These are phyloP conservation scores for Begonia fuchsioides DNA, from an alignment of 306 rosid species.

Conservation along the genomic window DNA sequence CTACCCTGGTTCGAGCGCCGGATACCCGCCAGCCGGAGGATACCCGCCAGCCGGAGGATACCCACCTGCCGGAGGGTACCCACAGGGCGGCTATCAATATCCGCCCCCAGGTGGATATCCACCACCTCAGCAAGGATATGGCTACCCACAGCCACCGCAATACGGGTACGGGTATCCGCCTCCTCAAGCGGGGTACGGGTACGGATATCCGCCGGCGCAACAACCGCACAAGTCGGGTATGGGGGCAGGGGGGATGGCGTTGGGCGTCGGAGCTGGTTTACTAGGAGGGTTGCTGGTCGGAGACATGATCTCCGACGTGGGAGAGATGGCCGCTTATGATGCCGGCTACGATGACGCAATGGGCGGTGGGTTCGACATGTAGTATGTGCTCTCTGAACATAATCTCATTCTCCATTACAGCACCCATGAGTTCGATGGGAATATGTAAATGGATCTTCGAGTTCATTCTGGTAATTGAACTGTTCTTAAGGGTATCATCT, in stretches of 20 bases:
- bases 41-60: neutral
- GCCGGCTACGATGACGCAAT: constrained; percentile 1
- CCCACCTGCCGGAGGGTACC: neutral
- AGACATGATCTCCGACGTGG: constrained; percentile 22
- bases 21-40: constrained; percentile 6
- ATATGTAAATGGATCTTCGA: too few species aligned
- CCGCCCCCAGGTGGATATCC: constrained; percentile 3
- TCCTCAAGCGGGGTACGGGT: constrained; percentile 13
- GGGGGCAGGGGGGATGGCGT: constrained; percentile 16
- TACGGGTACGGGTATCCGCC: constrained; percentile 9
- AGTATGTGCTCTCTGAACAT: neutral
- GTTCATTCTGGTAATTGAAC: too few species aligned
- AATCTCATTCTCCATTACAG: too few species aligned
- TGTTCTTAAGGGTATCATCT: too few species aligned
- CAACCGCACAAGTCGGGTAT: constrained; percentile 16
- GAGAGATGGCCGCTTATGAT: constrained; percentile 6
- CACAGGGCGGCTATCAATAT: neutral
- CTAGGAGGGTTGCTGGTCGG: constrained; percentile 40
- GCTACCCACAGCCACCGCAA: constrained; percentile 4
- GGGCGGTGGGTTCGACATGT: constrained; percentile 18
- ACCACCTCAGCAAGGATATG: constrained; percentile 1
- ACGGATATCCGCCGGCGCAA: constrained; percentile 6
- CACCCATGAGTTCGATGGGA: too few species aligned
- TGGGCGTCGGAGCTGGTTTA: constrained; percentile 36
- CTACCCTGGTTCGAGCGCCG: constrained; percentile 10